Conservation (phyloP, 352 stramenopile genomes). For the Phytophthora citrophthora region DNA sequence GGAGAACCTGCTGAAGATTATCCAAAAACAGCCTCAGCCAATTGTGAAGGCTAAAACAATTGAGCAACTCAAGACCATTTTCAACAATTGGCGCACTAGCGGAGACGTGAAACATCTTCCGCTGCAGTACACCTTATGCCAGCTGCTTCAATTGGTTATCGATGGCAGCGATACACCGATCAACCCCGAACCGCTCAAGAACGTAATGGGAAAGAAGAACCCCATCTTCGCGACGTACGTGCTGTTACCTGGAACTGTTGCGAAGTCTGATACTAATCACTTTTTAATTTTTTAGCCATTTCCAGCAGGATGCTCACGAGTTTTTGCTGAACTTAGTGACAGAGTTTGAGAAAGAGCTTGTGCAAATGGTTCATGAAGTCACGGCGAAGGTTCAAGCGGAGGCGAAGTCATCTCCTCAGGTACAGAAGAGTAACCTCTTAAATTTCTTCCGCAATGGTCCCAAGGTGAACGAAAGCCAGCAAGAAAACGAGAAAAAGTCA, state of each 20-base stretch:
- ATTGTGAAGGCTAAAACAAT: slow-evolving; percentile 40
- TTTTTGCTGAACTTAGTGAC: slow-evolving; percentile 87
- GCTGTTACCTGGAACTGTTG: not conserved
- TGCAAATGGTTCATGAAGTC: slow-evolving; percentile 48
- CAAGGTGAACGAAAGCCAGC: slow-evolving; percentile 9
- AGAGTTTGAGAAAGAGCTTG: slow-evolving; percentile 86
- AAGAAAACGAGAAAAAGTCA: slow-evolving; percentile 21
- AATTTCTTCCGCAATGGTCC: slow-evolving; percentile 65
- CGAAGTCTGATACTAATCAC: slow-evolving; percentile 3
- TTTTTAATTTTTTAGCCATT: slow-evolving; percentile 52
- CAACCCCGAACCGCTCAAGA: slow-evolving; percentile 82
- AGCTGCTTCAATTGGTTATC: slow-evolving; percentile 68
- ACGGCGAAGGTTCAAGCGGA: slow-evolving; percentile 43
- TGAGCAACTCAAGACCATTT: slow-evolving; percentile 51
- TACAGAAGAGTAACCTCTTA: slow-evolving; percentile 51
- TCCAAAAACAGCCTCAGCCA: slow-evolving; percentile 52
- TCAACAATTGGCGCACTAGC: slow-evolving; percentile 55
- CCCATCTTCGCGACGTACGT: slow-evolving; percentile 84
- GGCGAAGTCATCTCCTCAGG: slow-evolving; percentile 27
- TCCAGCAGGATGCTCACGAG: slow-evolving; percentile 89
- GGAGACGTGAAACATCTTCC: slow-evolving; percentile 61
- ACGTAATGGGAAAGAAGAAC: slow-evolving; percentile 79
- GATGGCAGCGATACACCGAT: slow-evolving; percentile 72
- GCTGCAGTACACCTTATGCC: slow-evolving; percentile 59
- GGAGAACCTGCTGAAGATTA: slow-evolving; percentile 63